phyloP scores from a whole-genome alignment of 805 yeast genomes.

The Tanozyma kutaoensis region DNA sequence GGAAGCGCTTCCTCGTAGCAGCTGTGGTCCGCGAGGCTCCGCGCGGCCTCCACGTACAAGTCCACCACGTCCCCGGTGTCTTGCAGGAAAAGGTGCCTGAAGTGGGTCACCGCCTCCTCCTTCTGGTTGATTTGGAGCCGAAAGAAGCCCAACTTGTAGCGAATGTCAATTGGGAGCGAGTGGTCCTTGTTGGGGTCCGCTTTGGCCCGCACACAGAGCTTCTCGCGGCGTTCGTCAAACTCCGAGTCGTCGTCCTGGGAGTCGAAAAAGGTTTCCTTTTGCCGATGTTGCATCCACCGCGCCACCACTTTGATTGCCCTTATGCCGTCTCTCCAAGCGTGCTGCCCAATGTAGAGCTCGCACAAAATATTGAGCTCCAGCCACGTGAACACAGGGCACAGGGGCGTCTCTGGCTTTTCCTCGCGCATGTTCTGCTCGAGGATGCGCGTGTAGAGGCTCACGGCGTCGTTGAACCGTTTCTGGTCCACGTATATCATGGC shows the following conservation, averaged over 20 bases:
- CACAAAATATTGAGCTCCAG: constrained; percentile 74
- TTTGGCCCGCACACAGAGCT: not conserved
- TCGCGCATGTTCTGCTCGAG: constrained; percentile 41
- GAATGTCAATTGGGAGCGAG: constrained; percentile 71
- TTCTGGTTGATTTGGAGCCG: constrained; percentile 52
- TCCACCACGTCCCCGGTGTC: constrained; percentile 50
- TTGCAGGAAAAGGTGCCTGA: constrained; percentile 41
- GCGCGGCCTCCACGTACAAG: constrained; percentile 65
- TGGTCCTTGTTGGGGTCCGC: constrained; percentile 7
- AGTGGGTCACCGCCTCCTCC: constrained; percentile 65
- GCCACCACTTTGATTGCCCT: constrained; percentile 56
- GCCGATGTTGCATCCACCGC: constrained; percentile 72
- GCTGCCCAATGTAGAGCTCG: constrained; percentile 64
- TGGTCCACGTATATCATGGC: constrained; percentile 41
- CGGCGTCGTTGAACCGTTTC: constrained; percentile 59
- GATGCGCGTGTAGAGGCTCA: constrained; percentile 51
- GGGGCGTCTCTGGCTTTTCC: not conserved
- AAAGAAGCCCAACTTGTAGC: constrained; percentile 67
- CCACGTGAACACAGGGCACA: constrained; percentile 67
- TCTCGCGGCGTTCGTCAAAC: constrained; percentile 57
- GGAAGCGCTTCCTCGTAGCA: constrained; percentile 64
- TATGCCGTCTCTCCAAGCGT: constrained; percentile 51
- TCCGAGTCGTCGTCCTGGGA: constrained; percentile 60
- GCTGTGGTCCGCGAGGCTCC: constrained; percentile 55
- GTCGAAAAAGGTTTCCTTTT: constrained; percentile 54